Evolutionary conservation across 1,139 yeast species (phyloP), one percentile per base, ranked within the genome.

Genomic region (Hyphopichia burtonii): DNA sequence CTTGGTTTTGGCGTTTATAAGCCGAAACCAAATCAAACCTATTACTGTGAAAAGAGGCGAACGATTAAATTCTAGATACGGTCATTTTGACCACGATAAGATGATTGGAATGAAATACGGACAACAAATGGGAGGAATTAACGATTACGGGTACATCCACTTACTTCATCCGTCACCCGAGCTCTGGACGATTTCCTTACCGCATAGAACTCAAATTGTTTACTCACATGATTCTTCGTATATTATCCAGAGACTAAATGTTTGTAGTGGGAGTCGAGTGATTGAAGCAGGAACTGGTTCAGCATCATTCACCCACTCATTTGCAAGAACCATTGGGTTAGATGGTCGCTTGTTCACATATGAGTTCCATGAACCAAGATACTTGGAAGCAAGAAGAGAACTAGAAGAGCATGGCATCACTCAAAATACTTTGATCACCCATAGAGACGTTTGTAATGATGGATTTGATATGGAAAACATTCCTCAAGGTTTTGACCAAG

Each of bases 241-340:
- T 56, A 90, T 94, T 44, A 78, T 86, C 50, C 96, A 91, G 60
- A 68, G 96, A 54, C 68, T 93, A 50, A 77, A 80, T 38, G 83
- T 94, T 40, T 68, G 79, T 11, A 80, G 87, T 17, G 94, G 94
- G 0, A 77, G 90, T 1, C 68, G 81, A 49, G 94, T 93, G 12
- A 84, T 94, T 41, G 99, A 94, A 63, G 96, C 98, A 0, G 99
- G 99, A 32, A 94, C 99, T 0, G 99, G 99, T 1, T 87, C 96
- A 5, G 99, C 95, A 0, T 89, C 96, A 2, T 88, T 94, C 57
- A 86, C 97, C 4, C 99, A 94, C 65, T 85, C 96, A 0, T 80
- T 93, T 63, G 86, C 96, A 2, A 76, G 99, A 55, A 80, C 93
- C 0, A 83, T 86, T 2, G 82, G 82, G 1, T 45, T 48, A 3